Evolutionary conservation across 2,329 filamentous ascomycete genomes (phyloP), one percentile per base, ranked within the genome.

Genomic region (Trichoderma lentiforme): DNA sequence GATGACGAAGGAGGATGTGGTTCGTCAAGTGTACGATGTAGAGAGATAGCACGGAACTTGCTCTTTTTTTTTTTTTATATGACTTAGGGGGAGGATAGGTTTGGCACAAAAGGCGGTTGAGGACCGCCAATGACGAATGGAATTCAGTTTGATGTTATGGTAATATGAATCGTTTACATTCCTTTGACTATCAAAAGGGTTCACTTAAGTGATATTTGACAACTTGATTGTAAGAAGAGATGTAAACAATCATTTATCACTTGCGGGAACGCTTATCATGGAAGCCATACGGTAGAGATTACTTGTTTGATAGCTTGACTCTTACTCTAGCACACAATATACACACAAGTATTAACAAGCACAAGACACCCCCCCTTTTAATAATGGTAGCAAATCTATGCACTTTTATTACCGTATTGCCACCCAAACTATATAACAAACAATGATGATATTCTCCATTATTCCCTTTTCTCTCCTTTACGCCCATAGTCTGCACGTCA

Each of bases 401-500:
- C 64, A 65, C 39, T 65, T 70, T 62, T 70, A 70, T 70, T 70
- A 70, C 57, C 36, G 21, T 14, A 47, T 61, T 62, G 30, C 66
- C 21, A 60, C 57, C 36, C 15, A 61, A 69, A 69, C 36, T 69
- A 69, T 26, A 28, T 51, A 51, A 51, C n/a, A 51, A 51, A 24
- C n/a, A 61, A 34, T 15, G 32, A 24, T 24, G 11, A 21, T 26
- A 32, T 32, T 36, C 34, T 15, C 26, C 12, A 39, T 18, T n/a
- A 58, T 68, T 12, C 53, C 34, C 1, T 68, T n/a, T 36, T 12
- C 21, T 12, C 26, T 30, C 24, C 6, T 30, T 79, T 81, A 92
- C 80, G 90, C 93, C 95, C 95, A 99, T 80, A 99, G 83, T 78
- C 95, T 90, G 82, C 94, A 93, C 15, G 93, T 97, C 56, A 95